Percentiles rank a stretch among this genome's conserved stretches.
Conservation (phyloP, 2,329 filamentous ascomycete species). For the Cryphonectria naterciae region DNA sequence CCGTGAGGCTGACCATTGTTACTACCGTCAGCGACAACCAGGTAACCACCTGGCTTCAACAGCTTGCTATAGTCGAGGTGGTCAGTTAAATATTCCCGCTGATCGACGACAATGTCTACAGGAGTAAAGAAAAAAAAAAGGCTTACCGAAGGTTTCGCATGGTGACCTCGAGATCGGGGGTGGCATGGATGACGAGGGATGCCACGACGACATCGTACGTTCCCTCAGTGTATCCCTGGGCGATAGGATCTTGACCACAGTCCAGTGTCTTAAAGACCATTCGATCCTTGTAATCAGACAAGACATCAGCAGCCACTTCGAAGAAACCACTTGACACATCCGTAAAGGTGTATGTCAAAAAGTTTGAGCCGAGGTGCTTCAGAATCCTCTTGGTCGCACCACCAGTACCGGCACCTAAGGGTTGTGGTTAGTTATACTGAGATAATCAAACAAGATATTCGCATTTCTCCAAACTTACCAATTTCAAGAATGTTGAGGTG, state of each 20-base stretch:
- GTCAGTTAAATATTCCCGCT: no score
- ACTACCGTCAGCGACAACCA: conserved; percentile 33
- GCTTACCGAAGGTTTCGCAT: conserved; percentile 32
- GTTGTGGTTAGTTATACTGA: background rate
- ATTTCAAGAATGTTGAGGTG: conserved; percentile 43
- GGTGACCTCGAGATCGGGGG: conserved; percentile 31
- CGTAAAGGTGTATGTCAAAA: conserved; percentile 48
- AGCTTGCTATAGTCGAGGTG: conserved; percentile 29
- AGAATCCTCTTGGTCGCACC: conserved; percentile 44
- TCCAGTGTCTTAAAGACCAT: conserved; percentile 32
- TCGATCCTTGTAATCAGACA: background rate
- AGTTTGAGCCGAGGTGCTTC: conserved; percentile 35
- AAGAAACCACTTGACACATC: conserved; percentile 42
- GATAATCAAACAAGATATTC: background rate
- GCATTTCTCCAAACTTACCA: conserved; percentile 31
- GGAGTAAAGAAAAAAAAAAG: no score
- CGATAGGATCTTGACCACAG: conserved; percentile 33
- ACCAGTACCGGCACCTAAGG: conserved; percentile 32
- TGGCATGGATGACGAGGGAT: conserved; percentile 39
- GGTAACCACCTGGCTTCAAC: conserved; percentile 42
- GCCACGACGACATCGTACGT: conserved; percentile 40
- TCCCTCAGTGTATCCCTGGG: conserved; percentile 38
- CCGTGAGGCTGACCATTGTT: background rate
- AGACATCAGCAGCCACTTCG: background rate
- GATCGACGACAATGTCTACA: no score